These are phyloP conservation scores for Hymenoscyphus salicellus DNA, from an alignment of 2,329 filamentous ascomycete genomes.

Conservation along the genomic window DNA sequence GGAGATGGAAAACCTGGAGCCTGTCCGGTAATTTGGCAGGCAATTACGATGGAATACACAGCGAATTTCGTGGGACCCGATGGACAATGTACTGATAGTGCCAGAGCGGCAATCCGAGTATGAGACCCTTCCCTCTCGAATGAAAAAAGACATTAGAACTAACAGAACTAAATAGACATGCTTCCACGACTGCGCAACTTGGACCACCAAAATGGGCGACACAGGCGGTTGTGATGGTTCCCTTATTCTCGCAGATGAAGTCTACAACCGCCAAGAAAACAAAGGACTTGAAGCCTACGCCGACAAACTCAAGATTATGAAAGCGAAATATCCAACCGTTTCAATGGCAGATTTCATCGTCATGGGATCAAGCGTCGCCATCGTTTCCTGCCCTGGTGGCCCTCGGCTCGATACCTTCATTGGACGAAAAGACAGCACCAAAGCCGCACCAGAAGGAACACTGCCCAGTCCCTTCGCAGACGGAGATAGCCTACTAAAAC, in stretches of 20 bases:
- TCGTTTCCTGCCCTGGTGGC: slow-evolving; percentile 19
- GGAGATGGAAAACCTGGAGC: too few relatives aligned
- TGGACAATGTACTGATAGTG: slow-evolving; percentile 21
- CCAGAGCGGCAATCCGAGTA: slow-evolving; percentile 23
- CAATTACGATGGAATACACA: slow-evolving; percentile 12
- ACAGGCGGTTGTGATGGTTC: slow-evolving; percentile 23
- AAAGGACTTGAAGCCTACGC: slow-evolving; percentile 18
- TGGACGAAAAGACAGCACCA: slow-evolving; percentile 18
- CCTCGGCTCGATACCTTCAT: slow-evolving; percentile 17
- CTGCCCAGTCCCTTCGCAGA: slow-evolving; percentile 14
- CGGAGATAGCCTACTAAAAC: slow-evolving; percentile 26
- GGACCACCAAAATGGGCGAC: slow-evolving; percentile 16
- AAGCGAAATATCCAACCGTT: slow-evolving; percentile 10
- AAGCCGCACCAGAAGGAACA: slow-evolving; percentile 7
- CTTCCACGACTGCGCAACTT: slow-evolving; percentile 25
- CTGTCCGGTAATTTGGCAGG: slow-evolving; percentile 42
- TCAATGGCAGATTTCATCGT: slow-evolving; percentile 21
- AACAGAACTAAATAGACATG: slow-evolving; percentile 6
- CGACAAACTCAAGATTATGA: slow-evolving; percentile 10
- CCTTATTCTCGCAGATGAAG: slow-evolving; percentile 17
- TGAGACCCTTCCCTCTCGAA: background rate
- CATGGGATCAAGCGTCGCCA: slow-evolving; percentile 19
- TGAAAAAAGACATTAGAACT: background rate
- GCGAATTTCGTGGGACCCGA: slow-evolving; percentile 3
- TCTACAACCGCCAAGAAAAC: slow-evolving; percentile 16